Evolutionary conservation across 768 basidiomycete genomes (phyloP), one percentile per base, ranked within the genome.

Genomic region (Lactifluus subvellereus): DNA sequence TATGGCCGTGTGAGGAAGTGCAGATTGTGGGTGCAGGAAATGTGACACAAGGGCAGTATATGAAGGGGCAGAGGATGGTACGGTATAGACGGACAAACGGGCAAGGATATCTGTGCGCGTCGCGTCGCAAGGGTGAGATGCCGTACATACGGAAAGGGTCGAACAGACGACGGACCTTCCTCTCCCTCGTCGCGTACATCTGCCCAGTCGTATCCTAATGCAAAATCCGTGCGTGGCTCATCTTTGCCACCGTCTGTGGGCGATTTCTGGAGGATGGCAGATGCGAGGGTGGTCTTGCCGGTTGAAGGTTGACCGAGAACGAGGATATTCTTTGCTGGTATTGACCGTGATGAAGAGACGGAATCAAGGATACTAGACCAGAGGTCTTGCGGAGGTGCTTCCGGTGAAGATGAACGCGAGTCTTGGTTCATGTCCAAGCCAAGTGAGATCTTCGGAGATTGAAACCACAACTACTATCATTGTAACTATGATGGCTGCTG

Each of bases 341-440:
- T 89, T 11, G 88, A 84, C 57, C 91, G 83, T 42, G 88, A 84
- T 33, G 86, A 85, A 2, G 92, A 90, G 30, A 96, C 87, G 13
- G 88, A 86, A 74, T 94, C 87, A 5, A 98, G 81, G 68, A 98
- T 98, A 13, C 91, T 90, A 3, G 87, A 89, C 96, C 96, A 98
- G 45, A 98, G 77, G 69, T 95, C 90, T 67, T 86, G 83, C 0
- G 88, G 88, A 5, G 87, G 87, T 16, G 84, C 82, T 51, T 84
- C 85, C 62, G 89, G 89, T 27, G 87, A 81, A n/a, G 86, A 80
- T 22, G 86, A 78, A 49, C 88, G 83, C 63, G 79, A 80, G 20
- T 72, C 74, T 35, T 75, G 71, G 45, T 68, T 56, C 65, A 68
- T 68, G 13, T 8, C 43, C 35, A 42, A 33, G 35, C 22, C 14